Evolutionary conservation across 805 yeast species (phyloP), one percentile per base, ranked within the genome.

Genomic region (Alloascoidea africana): DNA sequence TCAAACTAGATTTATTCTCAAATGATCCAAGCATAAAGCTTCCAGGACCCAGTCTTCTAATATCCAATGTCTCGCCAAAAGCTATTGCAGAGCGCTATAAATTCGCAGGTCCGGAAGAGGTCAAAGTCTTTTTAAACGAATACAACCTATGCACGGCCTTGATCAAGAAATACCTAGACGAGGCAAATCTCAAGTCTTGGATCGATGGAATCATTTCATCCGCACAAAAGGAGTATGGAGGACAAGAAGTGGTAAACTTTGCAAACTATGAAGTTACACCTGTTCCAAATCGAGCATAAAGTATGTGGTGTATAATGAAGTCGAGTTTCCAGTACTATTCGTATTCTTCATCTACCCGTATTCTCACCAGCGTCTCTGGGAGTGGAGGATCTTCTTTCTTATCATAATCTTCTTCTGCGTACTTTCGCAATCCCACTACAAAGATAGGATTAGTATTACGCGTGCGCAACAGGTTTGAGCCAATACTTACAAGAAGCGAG

Each of bases 401-500:
- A 33, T 66, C 66, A 39, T 62, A 63, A 40, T 66, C 73, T 33
- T 54, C 54, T 14, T 61, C 59, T 1, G 60, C 46, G 39, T 70
- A 63, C 34, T 61, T 63, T 41, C 63, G 66, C 47, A 17, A 72
- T 62, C 19, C 46, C 53, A 48, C 56, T 51, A 5, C 13, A 14
- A 4, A 14, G 14, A 3, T 19, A 5, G 4, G 19, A 11, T n/a
- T n/a, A n/a, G n/a, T n/a, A n/a, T n/a, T n/a, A n/a, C n/a, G n/a
- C n/a, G n/a, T n/a, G n/a, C n/a, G n/a, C n/a, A n/a, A n/a, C n/a
- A n/a, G n/a, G n/a, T n/a, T n/a, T n/a, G n/a, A n/a, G n/a, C n/a
- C n/a, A n/a, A n/a, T 14, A 48, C 55, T 35, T 44, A 51, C 55
- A 46, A 2, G 65, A 57, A 0, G 85, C 85, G 45, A 79, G 54